Percentiles rank a stretch among this genome's conserved stretches.
phyloP scores from a whole-genome alignment of 139 green algal species.

The Microglena sp. region DNA sequence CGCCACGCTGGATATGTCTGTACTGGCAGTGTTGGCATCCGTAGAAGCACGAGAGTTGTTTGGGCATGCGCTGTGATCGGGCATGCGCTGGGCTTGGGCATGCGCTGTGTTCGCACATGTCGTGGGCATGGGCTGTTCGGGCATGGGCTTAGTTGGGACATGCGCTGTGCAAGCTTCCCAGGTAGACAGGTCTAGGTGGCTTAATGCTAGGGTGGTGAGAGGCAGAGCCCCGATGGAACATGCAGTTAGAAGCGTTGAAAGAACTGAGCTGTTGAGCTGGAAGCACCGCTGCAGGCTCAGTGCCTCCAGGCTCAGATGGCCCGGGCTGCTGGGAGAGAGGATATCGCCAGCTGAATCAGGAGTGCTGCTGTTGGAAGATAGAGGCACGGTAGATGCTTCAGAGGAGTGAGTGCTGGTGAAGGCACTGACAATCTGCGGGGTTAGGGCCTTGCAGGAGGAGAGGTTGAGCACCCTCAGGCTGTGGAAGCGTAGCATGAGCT shows the following conservation, averaged over 20 bases:
- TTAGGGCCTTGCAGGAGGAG: slow-evolving; percentile 45
- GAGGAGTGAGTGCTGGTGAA: background rate
- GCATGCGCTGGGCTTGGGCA: no score
- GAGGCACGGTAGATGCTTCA: background rate
- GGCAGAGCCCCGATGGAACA: background rate
- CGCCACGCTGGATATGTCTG: no score
- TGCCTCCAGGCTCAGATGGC: slow-evolving; percentile 20
- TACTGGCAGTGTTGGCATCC: no score
- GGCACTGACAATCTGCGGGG: slow-evolving; percentile 1
- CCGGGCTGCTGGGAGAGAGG: background rate
- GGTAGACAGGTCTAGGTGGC: slow-evolving; percentile 21
- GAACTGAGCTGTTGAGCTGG: slow-evolving; percentile 30
- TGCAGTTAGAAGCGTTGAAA: slow-evolving; percentile 16
- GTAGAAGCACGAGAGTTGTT: no score
- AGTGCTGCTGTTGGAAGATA: background rate
- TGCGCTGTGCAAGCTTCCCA: no score
- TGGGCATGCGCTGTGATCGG: no score
- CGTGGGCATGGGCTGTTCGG: no score
- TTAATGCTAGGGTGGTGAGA: slow-evolving; percentile 14
- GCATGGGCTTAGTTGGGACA: no score
- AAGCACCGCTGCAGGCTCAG: slow-evolving; percentile 60
- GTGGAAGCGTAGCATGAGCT: slow-evolving; percentile 8
- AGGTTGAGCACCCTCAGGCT: slow-evolving; percentile 34
- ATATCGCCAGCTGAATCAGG: background rate
- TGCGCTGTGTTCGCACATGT: no score